phyloP scores from a whole-genome alignment of 768 basidiomycete genomes.

The Stropharia rugosoannulata region DNA sequence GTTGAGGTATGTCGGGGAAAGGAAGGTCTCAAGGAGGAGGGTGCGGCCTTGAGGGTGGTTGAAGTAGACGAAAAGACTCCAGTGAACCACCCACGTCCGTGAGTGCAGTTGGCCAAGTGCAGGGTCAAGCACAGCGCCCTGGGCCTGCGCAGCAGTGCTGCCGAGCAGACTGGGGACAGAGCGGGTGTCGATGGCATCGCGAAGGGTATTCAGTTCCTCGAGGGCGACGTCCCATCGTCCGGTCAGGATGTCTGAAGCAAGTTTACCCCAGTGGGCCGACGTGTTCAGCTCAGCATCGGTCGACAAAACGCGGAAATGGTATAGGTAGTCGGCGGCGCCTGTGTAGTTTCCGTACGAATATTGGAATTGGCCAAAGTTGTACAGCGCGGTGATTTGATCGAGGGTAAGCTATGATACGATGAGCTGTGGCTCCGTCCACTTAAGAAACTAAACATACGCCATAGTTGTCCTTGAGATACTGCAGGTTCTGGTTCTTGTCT shows the following conservation, averaged over 20 bases:
- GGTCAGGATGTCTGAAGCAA: conserved; percentile 92
- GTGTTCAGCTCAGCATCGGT: conserved; percentile 92
- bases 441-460: conserved; percentile 48
- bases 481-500: conserved; percentile 96
- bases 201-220: conserved; percentile 93
- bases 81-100: conserved; percentile 95
- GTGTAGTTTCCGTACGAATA: conserved; percentile 98
- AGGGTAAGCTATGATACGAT: conserved; percentile 70
- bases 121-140: conserved; percentile 51
- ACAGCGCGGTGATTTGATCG: conserved; percentile 93
- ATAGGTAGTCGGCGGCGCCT: conserved; percentile 95
- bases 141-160: conserved; percentile 22
- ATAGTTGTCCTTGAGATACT: conserved; percentile 92
- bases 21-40: conserved; percentile 93
- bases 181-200: conserved; percentile 87
- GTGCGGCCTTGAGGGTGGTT: conserved; percentile 92
- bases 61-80: conserved; percentile 98
- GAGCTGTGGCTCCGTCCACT: neutral
- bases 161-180: conserved; percentile 49
- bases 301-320: conserved; percentile 97
- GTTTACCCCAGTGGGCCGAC: conserved; percentile 98
- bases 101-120: conserved; percentile 88
- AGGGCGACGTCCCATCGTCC: conserved; percentile 96
- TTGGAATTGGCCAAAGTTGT: conserved; percentile 98
- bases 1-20: conserved; percentile 95